These are phyloP conservation scores for Tarenaya hassleriana DNA, from an alignment of 345 rosid species.

Conservation along the genomic window DNA sequence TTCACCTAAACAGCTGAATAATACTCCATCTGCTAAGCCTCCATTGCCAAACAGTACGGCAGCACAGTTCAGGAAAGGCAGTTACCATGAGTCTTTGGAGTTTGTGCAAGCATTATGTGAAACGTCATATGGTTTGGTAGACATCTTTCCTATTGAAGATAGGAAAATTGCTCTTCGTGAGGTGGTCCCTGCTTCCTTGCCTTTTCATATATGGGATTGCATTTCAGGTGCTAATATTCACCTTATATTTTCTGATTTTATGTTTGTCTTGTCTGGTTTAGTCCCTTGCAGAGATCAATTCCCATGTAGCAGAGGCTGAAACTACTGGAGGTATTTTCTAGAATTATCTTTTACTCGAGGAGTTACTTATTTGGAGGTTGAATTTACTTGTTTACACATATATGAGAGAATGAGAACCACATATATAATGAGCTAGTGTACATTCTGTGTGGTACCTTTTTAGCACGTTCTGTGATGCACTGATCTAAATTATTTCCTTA, in stretches of 20 bases:
- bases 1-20: constrained; percentile 76
- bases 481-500: constrained; percentile 9
- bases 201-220: constrained; percentile 11
- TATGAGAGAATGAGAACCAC: too few relatives aligned
- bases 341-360: constrained; percentile 7
- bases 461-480: constrained; percentile 1
- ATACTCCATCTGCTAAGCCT: constrained; percentile 61
- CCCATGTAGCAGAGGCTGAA: constrained; percentile 71
- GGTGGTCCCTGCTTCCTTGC: constrained; percentile 39
- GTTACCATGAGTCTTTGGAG: constrained; percentile 91
- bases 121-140: constrained; percentile 91
- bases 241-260: constrained; percentile 29
- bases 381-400: constrained; percentile 13
- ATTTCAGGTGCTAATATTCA: constrained; percentile 16
- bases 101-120: constrained; percentile 89
- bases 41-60: constrained; percentile 66
- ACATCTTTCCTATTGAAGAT: constrained; percentile 96
- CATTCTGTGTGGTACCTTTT: neutral
- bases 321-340: constrained; percentile 65
- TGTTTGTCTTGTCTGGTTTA: constrained; percentile 36
- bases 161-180: constrained; percentile 88
- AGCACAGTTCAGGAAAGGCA: constrained; percentile 81
- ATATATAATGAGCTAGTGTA: constrained; percentile 9
- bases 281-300: constrained; percentile 90
- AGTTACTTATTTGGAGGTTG: constrained; percentile 17